phyloP scores from a whole-genome alignment of 257 asterid species.

The Solanum tarapatanum region DNA sequence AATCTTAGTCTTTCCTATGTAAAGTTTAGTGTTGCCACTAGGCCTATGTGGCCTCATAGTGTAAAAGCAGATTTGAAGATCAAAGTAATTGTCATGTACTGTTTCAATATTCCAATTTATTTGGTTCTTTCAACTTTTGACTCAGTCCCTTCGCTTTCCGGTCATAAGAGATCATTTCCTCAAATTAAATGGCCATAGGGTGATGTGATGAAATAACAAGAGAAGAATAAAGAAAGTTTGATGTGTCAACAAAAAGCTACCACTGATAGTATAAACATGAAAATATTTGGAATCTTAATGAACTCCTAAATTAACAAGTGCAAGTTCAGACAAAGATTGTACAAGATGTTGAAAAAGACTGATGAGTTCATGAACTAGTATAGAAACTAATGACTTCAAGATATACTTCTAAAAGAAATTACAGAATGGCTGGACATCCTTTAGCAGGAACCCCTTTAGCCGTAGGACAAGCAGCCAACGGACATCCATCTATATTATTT shows the following conservation, averaged over 20 bases:
- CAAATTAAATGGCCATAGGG: neutral
- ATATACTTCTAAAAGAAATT: neutral
- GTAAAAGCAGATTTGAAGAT: neutral
- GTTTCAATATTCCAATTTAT: neutral
- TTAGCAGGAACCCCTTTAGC: constrained; percentile 30
- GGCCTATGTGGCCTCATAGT: neutral
- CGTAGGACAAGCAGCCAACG: constrained; percentile 43
- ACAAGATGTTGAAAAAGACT: neutral
- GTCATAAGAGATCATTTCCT: neutral
- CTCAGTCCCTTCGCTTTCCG: neutral
- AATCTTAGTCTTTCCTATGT: neutral
- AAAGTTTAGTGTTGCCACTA: neutral
- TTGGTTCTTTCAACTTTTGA: neutral
- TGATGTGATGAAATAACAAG: neutral
- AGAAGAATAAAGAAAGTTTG: neutral
- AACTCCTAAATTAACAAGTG: neutral
- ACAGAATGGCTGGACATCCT: constrained; percentile 23
- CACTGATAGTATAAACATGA: neutral
- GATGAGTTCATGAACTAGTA: neutral
- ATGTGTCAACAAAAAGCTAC: neutral
- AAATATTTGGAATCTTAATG: neutral
- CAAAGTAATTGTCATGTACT: neutral
- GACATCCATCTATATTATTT: constrained; percentile 37
- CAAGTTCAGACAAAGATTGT: neutral
- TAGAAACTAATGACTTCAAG: neutral